phyloP scores from a whole-genome alignment of 2,329 filamentous ascomycete species.

The Stemphylium lycopersici region DNA sequence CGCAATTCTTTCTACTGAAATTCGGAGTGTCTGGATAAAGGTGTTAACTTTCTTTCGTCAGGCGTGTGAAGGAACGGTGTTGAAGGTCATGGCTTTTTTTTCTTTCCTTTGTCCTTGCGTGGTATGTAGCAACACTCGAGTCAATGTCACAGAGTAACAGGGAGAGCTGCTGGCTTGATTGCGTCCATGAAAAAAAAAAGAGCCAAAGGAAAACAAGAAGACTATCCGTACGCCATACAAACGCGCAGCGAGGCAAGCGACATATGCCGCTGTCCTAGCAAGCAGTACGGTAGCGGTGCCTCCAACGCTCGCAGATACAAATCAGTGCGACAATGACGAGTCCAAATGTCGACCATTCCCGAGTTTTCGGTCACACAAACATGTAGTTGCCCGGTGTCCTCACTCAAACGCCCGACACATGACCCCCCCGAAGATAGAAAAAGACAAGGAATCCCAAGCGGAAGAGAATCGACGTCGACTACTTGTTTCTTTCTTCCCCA shows the following conservation, averaged over 20 bases:
- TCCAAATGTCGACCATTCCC: neutral
- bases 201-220: too few relatives aligned
- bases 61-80: constrained; percentile 35
- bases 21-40: constrained; percentile 23
- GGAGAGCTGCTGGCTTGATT: neutral
- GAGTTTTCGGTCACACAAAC: neutral
- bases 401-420: neutral
- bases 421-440: neutral
- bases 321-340: neutral
- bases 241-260: neutral
- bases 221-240: neutral
- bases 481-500: neutral
- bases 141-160: constrained; percentile 12
- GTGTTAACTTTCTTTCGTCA: constrained; percentile 30
- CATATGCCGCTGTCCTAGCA: neutral
- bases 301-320: neutral
- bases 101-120: constrained; percentile 24
- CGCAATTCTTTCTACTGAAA: constrained; percentile 12
- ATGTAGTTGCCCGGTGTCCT: neutral
- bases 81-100: constrained; percentile 20
- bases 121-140: constrained; percentile 35
- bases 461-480: neutral
- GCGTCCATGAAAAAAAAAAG: neutral
- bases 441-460: neutral
- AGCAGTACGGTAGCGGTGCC: neutral